Base-by-base conservation (phyloP, 306 rosid genomes). In the Quercus aquifolioides region DNA sequence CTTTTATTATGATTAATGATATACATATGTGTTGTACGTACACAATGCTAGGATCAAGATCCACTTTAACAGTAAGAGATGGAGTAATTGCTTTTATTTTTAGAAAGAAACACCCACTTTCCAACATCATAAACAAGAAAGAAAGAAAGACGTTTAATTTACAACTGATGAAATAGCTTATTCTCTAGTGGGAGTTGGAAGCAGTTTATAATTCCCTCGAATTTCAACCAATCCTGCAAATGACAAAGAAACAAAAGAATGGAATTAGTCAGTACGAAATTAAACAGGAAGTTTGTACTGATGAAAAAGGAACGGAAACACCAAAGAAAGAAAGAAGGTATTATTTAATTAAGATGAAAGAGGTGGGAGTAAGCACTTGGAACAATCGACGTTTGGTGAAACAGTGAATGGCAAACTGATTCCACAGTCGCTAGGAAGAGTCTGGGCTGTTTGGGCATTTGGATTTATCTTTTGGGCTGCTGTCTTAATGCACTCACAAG, bases 341-440 rank as follows among this genome's bases (percentile, higher is more conserved):
- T 3, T 28, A 56, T 41, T 41, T 41, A 41, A 41, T 41, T 41
- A 41, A 17, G 54, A 55, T 57, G 62, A 26, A 58, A 18, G 71
- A 52, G 23, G 26, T 49, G 9, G 23, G 46, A 57, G 21, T 18
- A 7, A 4, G 77, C 80, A 93, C 97, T 84, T 89, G 83, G 97
- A 79, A 74, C 97, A 93, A 74, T 93, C 97, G 5, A 87, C 62
- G 78, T 73, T 80, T 17, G 94, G 84, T 0, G 98, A 91, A 77
- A 93, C n/a, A 46, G 10, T 1, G 70, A 83, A 60, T 21, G 97
- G 26, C 17, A 86, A 23, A 28, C 0, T 76, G 43, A 93, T 70
- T 35, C 98, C 97, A 74, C 98, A 93, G 68, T 88, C 88, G 11
- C 68, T 69, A 4, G 98, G 93, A 80, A 93, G 98, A 77, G 85